Base-by-base conservation (phyloP, 1,284 basidiomycete species). In the Fomitopsis pinicola region DNA sequence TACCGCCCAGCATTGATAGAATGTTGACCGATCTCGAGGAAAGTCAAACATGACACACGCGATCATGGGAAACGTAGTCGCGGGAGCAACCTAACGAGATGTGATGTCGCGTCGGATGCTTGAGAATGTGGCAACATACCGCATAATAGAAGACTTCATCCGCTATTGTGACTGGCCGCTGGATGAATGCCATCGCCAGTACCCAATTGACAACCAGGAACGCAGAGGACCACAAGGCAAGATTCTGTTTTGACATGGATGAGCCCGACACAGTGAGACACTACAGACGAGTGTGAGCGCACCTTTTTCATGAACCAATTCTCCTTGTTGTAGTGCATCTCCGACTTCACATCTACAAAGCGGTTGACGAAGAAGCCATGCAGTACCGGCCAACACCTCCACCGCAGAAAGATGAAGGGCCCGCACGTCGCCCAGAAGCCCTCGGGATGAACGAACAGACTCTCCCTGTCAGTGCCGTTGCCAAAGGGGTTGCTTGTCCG, bases 171-270 rank as follows among this genome's bases (percentile, higher is more conserved):
- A 82, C 66, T 9, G 86, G 83, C 42, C 67, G 66, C 2, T 82
- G 76, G 19, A 82, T 74, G 63, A 89, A 84, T 8, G 78, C 76
- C 38, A 79, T 76, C 1, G 82, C 84, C 44, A 91, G 77, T 19
- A 83, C 76, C 91, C 91, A 93, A 68, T 88, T 92, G 44, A 85
- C 66, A 61, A 91, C 76, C 57, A 89, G 77, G 77, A 89, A 92
- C 5, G 84, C 63, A 10, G 85, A 78, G 3, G 87, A 86, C 80
- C 85, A 88, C 17, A 89, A 64, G 10, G 87, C 87, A 45, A 89
- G 75, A 0, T 81, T 77, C 79, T 82, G 30, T 5, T 40, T 10
- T 12, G 4, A 8, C 9, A 6, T 3, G 5, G 38, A 40, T 40
- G 38, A 40, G 38, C 4, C 30, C 30, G 30, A 33, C 8, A 2